phyloP scores from a whole-genome alignment of 176 grass and related monocot genomes.

The Oryza meyeriana region DNA sequence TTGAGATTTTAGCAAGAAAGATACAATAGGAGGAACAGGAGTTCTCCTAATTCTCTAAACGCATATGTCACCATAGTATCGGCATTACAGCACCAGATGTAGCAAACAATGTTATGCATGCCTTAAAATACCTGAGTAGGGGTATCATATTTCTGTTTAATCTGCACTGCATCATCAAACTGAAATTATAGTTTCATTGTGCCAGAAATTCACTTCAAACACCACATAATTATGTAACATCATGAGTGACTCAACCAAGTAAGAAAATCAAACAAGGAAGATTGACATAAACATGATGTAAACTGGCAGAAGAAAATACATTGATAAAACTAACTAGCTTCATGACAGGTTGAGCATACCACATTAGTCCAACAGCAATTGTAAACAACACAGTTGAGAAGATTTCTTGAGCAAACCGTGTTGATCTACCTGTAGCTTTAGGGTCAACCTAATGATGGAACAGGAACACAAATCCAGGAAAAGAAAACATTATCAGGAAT shows the following conservation, averaged over 20 bases:
- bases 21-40: neutral
- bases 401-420: conserved; percentile 80
- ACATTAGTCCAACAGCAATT: conserved; percentile 68
- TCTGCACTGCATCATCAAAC: neutral
- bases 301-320: conserved; percentile 14
- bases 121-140: conserved; percentile 10
- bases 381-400: conserved; percentile 84
- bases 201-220: conserved; percentile 8
- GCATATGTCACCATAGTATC: neutral
- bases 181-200: neutral
- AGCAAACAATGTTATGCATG: neutral
- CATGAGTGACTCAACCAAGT: conserved; percentile 7
- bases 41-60: neutral
- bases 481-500: conserved; percentile 17
- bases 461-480: conserved; percentile 24
- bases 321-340: conserved; percentile 19
- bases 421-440: conserved; percentile 82
- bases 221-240: neutral
- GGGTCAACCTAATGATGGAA: conserved; percentile 83
- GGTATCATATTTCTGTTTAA: neutral
- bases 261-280: neutral
- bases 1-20: neutral
- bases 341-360: conserved; percentile 52
- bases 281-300: conserved; percentile 16
- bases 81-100: neutral